A percentile compares a stretch with the other conserved stretches of the same genome.
phyloP scores from a whole-genome alignment of 495 filamentous ascomycete species.

The Tuber indicum region DNA sequence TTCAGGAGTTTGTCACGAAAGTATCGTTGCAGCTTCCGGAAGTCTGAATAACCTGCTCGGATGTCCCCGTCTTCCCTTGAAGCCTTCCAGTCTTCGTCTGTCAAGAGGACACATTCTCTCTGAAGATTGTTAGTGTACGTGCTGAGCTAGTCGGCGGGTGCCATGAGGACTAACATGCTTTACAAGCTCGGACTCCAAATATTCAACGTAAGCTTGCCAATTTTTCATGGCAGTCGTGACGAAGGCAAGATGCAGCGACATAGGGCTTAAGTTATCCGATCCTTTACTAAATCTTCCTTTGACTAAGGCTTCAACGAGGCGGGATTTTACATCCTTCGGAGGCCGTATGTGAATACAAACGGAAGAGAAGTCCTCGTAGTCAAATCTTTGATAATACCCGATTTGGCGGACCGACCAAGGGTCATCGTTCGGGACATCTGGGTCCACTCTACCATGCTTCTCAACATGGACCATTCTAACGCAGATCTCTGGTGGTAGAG shows the following conservation, averaged over 20 bases:
- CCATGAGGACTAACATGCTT: slow-evolving; percentile 2
- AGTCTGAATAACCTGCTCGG: slow-evolving; percentile 10
- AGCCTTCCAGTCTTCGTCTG: slow-evolving; percentile 9
- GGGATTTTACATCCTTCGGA: neutral
- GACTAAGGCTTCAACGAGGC: neutral
- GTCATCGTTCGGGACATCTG: neutral
- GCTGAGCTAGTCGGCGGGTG: neutral
- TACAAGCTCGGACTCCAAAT: slow-evolving; percentile 12
- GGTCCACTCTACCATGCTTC: neutral
- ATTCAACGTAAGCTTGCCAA: slow-evolving; percentile 11
- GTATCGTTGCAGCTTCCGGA: slow-evolving; percentile 10
- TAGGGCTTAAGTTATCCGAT: neutral
- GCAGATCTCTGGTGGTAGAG: slow-evolving; percentile 5
- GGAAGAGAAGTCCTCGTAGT: slow-evolving; percentile 9
- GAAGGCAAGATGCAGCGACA: slow-evolving; percentile 13
- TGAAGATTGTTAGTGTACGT: slow-evolving; percentile 3
- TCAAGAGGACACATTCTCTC: slow-evolving; percentile 9
- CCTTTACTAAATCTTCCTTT: slow-evolving; percentile 5
- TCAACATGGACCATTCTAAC: slow-evolving; percentile 10
- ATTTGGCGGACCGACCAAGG: slow-evolving; percentile 17
- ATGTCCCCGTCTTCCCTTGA: slow-evolving; percentile 3
- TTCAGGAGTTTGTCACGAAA: slow-evolving; percentile 17
- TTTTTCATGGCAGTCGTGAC: slow-evolving; percentile 9
- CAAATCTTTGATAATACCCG: slow-evolving; percentile 13
- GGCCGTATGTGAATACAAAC: slow-evolving; percentile 13